A percentile compares a stretch with the other conserved stretches of the same genome.
Evolutionary conservation across 2,329 filamentous ascomycete genomes (phyloP).

Genomic region (Eurotiales sp.): DNA sequence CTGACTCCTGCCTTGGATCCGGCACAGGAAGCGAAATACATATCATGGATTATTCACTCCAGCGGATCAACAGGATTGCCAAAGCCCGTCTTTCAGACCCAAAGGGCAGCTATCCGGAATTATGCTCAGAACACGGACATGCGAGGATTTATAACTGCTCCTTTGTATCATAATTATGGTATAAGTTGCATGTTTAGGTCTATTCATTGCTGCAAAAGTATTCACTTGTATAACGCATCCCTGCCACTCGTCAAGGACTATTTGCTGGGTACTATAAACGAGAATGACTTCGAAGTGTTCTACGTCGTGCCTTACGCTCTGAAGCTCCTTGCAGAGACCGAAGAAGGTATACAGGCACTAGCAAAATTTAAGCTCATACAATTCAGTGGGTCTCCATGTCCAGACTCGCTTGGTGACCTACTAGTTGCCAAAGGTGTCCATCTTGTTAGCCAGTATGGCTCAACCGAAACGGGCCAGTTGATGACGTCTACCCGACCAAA

Average conservation of each 20-base stretch:
- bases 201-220: slow-evolving; percentile 48
- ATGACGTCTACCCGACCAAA: slow-evolving; percentile 57
- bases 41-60: slow-evolving; percentile 48
- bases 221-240: slow-evolving; percentile 53
- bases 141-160: slow-evolving; percentile 53
- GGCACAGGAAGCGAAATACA: slow-evolving; percentile 27
- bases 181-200: slow-evolving; percentile 54
- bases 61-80: slow-evolving; percentile 60
- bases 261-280: slow-evolving; percentile 44
- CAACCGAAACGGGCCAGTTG: slow-evolving; percentile 59
- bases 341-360: slow-evolving; percentile 51
- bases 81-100: slow-evolving; percentile 60
- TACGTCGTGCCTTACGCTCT: slow-evolving; percentile 62
- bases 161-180: slow-evolving; percentile 59
- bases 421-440: slow-evolving; percentile 53
- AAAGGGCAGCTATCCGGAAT: slow-evolving; percentile 49
- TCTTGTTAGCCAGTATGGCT: slow-evolving; percentile 55
- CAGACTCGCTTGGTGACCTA: slow-evolving; percentile 56
- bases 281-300: slow-evolving; percentile 50
- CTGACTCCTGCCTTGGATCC: slow-evolving; percentile 24
- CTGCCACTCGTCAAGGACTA: slow-evolving; percentile 52
- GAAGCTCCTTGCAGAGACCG: slow-evolving; percentile 59
- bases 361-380: slow-evolving; percentile 50
- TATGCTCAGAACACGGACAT: slow-evolving; percentile 45
- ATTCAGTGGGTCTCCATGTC: slow-evolving; percentile 57